Conservation (phyloP, 2,329 filamentous ascomycete species). For the Colletotrichum gigasporum region DNA sequence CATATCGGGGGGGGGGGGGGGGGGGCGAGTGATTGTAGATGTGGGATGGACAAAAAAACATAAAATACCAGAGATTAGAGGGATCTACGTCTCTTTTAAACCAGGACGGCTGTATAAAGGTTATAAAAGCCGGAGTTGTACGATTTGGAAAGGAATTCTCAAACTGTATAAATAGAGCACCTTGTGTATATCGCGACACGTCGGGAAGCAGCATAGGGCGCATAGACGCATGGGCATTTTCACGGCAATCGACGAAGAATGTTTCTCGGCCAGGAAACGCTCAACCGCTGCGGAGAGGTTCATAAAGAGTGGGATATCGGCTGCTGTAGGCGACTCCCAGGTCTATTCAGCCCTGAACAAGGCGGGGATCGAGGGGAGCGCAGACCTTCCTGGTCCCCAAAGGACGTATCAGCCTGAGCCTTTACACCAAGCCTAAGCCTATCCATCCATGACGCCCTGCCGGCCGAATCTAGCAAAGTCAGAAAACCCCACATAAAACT, state of each 20-base stretch:
- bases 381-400: slow-evolving; percentile 23
- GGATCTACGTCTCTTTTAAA: too few relatives aligned
- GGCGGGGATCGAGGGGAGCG: slow-evolving; percentile 14
- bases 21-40: too few relatives aligned
- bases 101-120: neutral
- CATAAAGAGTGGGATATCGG: neutral
- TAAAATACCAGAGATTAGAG: too few relatives aligned
- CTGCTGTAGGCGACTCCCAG: slow-evolving; percentile 8
- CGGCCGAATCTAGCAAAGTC: slow-evolving; percentile 20
- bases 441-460: slow-evolving; percentile 21
- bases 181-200: neutral
- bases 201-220: neutral
- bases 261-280: neutral
- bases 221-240: slow-evolving; percentile 9
- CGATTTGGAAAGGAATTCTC: slow-evolving; percentile 5
- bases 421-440: slow-evolving; percentile 23
- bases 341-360: slow-evolving; percentile 13
- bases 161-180: slow-evolving; percentile 6
- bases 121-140: neutral
- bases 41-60: neutral
- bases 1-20: too few relatives aligned
- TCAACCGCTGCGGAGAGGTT: neutral
- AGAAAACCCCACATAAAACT: slow-evolving; percentile 37
- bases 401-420: slow-evolving; percentile 20
- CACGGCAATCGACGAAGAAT: neutral